These are phyloP conservation scores for Hanseniaspora gamundiae DNA, from an alignment of 1,139 yeast species.

Conservation along the genomic window DNA sequence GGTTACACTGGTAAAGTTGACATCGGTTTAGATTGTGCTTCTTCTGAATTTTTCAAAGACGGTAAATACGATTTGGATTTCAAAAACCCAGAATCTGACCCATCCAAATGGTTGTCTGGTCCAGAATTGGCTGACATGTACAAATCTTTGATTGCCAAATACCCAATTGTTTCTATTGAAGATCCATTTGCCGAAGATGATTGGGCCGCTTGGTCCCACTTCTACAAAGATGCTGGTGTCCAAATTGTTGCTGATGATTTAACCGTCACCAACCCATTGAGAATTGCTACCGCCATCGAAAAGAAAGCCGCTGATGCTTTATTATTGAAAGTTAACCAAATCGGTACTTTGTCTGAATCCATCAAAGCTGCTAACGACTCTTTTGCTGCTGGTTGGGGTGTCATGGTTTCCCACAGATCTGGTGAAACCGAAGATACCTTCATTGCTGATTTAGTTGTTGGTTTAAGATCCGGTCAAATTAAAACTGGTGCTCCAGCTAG, in stretches of 20 bases:
- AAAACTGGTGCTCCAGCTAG: slow-evolving; percentile 99
- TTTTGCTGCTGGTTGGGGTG: slow-evolving; percentile 91
- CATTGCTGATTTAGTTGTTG: slow-evolving; percentile 94
- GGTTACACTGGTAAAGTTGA: slow-evolving; percentile 86
- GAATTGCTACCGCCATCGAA: slow-evolving; percentile 89
- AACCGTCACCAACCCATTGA: slow-evolving; percentile 92
- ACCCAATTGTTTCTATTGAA: slow-evolving; percentile 95
- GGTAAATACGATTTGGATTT: slow-evolving; percentile 94
- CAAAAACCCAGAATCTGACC: slow-evolving; percentile 88
- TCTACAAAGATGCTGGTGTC: slow-evolving; percentile 60
- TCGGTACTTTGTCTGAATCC: slow-evolving; percentile 84
- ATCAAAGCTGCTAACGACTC: slow-evolving; percentile 88
- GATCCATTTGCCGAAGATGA: slow-evolving; percentile 99
- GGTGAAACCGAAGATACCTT: slow-evolving; percentile 98
- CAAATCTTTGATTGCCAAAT: slow-evolving; percentile 62
- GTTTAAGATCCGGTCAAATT: slow-evolving; percentile 94
- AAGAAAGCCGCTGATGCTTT: slow-evolving; percentile 88
- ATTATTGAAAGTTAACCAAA: slow-evolving; percentile 91
- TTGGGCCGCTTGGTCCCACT: slow-evolving; percentile 94
- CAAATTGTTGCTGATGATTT: slow-evolving; percentile 96
- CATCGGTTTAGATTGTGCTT: slow-evolving; percentile 91
- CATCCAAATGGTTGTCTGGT: slow-evolving; percentile 82
- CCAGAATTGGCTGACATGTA: slow-evolving; percentile 74
- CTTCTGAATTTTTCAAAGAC: slow-evolving; percentile 92
- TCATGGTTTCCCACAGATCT: slow-evolving; percentile 95